Evolutionary conservation across 345 rosid genomes (phyloP), one percentile per base, ranked within the genome.

Genomic region (Euphorbia pulcherrima): DNA sequence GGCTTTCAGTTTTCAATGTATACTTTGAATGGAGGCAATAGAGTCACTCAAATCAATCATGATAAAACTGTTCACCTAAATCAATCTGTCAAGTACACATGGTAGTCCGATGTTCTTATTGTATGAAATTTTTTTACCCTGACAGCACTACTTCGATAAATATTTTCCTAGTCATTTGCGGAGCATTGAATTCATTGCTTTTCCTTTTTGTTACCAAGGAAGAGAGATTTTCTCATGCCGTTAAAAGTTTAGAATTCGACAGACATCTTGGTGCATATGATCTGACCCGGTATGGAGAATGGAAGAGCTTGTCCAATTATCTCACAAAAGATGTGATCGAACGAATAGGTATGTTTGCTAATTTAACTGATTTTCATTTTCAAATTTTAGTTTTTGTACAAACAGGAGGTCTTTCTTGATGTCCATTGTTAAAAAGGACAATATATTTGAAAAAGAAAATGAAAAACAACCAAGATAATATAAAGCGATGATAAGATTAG

Each of bases 211-310:
- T 44, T 58, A 64, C 55, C 48, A 74, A 90, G 97, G 96, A 83
- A 79, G 91, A 83, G 80, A 87, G 91, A 74, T 93, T 79, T 83
- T 69, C 79, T 27, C 86, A 75, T 74, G 87, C 92, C 62, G 92
- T 90, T 52, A 77, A 51, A 79, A 72, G 62, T 67, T 79, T 89
- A 80, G 97, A 93, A 83, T 90, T 93, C 55, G 92, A 93, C 77
- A 80, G 81, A 39, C 71, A 85, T 72, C 91, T 90, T 69, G 96
- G 96, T 70, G 94, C 98, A 47, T 90, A 86, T 78, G 79, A 83
- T 78, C 75, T 79, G 60, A 88, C 70, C 63, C 92, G 75, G 20
- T 82, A 84, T 75, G 88, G 82, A 30, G 90, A 83, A 21, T 93
- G 97, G 95, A 90, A 81, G 80, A 74, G 81, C 55, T 68, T 93